Conservation (phyloP, 2,329 filamentous ascomycete species). For the Pseudogymnoascus sp. region DNA sequence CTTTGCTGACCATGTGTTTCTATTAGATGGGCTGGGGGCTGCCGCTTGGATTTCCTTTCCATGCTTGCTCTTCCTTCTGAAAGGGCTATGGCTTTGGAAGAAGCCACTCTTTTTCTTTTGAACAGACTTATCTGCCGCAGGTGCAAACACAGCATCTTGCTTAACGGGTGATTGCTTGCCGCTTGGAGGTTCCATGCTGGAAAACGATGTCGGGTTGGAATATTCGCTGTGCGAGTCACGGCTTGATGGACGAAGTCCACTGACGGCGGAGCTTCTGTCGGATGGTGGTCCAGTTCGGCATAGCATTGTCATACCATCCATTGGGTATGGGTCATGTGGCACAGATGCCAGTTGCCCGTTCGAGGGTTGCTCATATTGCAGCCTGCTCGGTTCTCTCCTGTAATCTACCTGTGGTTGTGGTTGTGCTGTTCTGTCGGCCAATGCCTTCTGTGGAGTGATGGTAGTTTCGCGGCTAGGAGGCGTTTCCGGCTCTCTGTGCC, state of each 20-base stretch:
- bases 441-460: constrained; percentile 42
- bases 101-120: constrained; percentile 69
- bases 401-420: constrained; percentile 17
- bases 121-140: constrained; percentile 56
- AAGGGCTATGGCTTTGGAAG: constrained; percentile 88
- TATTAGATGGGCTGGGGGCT: constrained; percentile 31
- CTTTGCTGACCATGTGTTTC: constrained; percentile 49
- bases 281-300: constrained; percentile 69
- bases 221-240: constrained; percentile 75
- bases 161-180: constrained; percentile 69
- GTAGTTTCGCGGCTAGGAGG: constrained; percentile 43
- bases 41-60: constrained; percentile 53
- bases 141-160: constrained; percentile 38
- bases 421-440: constrained; percentile 19
- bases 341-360: constrained; percentile 58
- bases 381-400: constrained; percentile 6
- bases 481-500: constrained; percentile 42
- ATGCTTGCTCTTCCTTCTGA: constrained; percentile 80
- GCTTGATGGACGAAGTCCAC: constrained; percentile 67
- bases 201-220: constrained; percentile 81
- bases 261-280: constrained; percentile 58
- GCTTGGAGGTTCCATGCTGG: constrained; percentile 72
- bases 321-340: constrained; percentile 87
- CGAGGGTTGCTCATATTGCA: constrained; percentile 33
- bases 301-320: constrained; percentile 96